Conservation (phyloP, 169 alveolate genomes). For the Pseudocohnilembus persalinus region DNA sequence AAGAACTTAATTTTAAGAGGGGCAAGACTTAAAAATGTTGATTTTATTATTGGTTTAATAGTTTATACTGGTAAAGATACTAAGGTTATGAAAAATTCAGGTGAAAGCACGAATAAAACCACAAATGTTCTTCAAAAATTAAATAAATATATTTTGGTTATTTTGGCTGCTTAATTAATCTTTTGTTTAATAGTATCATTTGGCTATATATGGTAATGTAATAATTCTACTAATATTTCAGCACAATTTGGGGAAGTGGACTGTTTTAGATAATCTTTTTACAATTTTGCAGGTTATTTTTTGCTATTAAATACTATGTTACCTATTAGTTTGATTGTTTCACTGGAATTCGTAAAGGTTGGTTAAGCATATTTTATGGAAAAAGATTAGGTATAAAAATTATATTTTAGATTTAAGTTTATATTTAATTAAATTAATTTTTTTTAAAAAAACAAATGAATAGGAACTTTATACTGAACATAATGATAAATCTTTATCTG, state of each 20-base stretch:
- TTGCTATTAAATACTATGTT: conserved; percentile 56
- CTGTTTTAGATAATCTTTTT: not conserved
- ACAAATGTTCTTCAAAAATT: conserved; percentile 57
- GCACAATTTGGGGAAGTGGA: not conserved
- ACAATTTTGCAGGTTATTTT: conserved; percentile 26
- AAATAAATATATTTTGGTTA: conserved; percentile 49
- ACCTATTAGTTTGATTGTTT: conserved; percentile 56
- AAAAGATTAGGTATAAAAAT: conserved; percentile 59
- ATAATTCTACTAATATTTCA: conserved; percentile 1
- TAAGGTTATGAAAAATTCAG: conserved; percentile 73
- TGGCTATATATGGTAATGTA: not conserved
- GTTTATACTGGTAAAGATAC: conserved; percentile 78
- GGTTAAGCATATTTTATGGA: conserved; percentile 77
- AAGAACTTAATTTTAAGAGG: conserved; percentile 74
- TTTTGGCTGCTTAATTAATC: conserved; percentile 21
- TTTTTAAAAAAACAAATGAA: not conserved
- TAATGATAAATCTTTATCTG: conserved; percentile 2
- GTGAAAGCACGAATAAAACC: conserved; percentile 53
- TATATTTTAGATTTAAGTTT: not conserved
- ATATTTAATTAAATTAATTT: not conserved
- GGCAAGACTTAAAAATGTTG: conserved; percentile 62
- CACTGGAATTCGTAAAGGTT: conserved; percentile 80
- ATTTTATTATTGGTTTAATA: conserved; percentile 67
- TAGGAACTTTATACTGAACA: not conserved
- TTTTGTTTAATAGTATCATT: conserved; percentile 4